These are phyloP conservation scores for Trichocomaceae sp. DNA, from an alignment of 2,329 filamentous ascomycete genomes.

Conservation along the genomic window DNA sequence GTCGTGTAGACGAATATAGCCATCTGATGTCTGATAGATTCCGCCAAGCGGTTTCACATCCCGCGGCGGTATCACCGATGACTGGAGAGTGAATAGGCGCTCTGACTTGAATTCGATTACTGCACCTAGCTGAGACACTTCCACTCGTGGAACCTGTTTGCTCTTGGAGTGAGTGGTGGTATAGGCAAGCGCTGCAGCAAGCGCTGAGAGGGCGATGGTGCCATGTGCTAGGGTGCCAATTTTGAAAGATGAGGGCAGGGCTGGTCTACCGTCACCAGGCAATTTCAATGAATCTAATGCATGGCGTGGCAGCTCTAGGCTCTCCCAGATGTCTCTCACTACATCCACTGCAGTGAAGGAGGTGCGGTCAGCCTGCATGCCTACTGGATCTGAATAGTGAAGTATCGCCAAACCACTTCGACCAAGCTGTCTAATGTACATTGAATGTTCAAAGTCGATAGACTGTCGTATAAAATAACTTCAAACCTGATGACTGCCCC, in stretches of 20 bases:
- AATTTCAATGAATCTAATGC: background rate
- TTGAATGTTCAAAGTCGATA: too few species aligned
- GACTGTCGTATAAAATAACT: too few species aligned
- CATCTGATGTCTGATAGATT: conserved; percentile 42
- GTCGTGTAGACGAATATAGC: conserved; percentile 52
- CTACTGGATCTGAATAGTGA: background rate
- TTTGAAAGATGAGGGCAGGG: conserved; percentile 48
- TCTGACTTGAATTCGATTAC: conserved; percentile 50
- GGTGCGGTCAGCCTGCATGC: background rate
- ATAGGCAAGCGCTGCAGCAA: conserved; percentile 45
- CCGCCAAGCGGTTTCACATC: conserved; percentile 45
- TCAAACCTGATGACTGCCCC: too few species aligned
- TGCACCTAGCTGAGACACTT: conserved; percentile 43
- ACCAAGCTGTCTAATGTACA: too few species aligned
- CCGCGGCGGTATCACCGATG: conserved; percentile 25
- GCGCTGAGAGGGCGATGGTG: conserved; percentile 46
- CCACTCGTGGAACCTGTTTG: conserved; percentile 30
- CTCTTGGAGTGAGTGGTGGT: conserved; percentile 27
- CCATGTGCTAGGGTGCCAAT: conserved; percentile 49
- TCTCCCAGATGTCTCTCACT: background rate
- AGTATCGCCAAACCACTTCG: too few species aligned
- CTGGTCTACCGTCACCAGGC: background rate
- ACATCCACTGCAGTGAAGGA: background rate
- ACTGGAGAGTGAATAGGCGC: conserved; percentile 42
- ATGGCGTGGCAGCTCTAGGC: background rate